A percentile compares a stretch with the other conserved stretches of the same genome.
phyloP scores from a whole-genome alignment of 257 asterid genomes.

The Leonotis leonurus region DNA sequence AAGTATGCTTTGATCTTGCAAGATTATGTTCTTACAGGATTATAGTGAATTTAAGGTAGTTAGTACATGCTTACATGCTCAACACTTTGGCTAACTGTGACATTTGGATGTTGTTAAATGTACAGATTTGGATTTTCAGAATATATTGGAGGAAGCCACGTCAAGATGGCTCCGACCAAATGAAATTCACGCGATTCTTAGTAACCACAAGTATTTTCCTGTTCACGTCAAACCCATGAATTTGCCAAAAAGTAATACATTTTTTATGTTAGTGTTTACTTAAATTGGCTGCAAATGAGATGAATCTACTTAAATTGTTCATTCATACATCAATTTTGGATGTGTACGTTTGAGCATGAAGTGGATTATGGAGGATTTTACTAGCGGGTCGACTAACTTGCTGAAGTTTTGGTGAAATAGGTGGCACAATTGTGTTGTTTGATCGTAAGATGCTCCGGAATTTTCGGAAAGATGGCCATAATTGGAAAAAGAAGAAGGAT shows the following conservation, averaged over 20 bases:
- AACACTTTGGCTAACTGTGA: conserved; percentile 3
- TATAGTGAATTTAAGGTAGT: background rate
- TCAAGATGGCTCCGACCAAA: conserved; percentile 92
- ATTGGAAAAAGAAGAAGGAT: conserved; percentile 97
- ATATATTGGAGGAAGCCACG: conserved; percentile 71
- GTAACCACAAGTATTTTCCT: conserved; percentile 62
- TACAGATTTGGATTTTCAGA: conserved; percentile 71
- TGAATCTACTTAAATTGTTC: background rate
- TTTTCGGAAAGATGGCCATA: conserved; percentile 93
- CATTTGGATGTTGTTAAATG: conserved; percentile 16
- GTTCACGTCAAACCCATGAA: conserved; percentile 81
- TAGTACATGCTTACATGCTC: background rate
- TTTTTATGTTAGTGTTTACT: conserved; percentile 13
- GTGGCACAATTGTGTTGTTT: conserved; percentile 82
- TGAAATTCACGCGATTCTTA: conserved; percentile 87
- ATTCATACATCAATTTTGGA: background rate
- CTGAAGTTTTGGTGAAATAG: conserved; percentile 31
- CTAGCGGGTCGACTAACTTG: conserved; percentile 16
- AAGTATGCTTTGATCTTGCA: background rate
- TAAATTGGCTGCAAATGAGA: conserved; percentile 6
- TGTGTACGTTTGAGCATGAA: conserved; percentile 1
- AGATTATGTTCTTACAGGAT: background rate
- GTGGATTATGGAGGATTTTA: conserved; percentile 4
- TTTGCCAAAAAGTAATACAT: conserved; percentile 72
- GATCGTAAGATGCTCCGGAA: conserved; percentile 97